phyloP scores from a whole-genome alignment of 352 stramenopile genomes.

The Phytopythium cucurbitacearum region DNA sequence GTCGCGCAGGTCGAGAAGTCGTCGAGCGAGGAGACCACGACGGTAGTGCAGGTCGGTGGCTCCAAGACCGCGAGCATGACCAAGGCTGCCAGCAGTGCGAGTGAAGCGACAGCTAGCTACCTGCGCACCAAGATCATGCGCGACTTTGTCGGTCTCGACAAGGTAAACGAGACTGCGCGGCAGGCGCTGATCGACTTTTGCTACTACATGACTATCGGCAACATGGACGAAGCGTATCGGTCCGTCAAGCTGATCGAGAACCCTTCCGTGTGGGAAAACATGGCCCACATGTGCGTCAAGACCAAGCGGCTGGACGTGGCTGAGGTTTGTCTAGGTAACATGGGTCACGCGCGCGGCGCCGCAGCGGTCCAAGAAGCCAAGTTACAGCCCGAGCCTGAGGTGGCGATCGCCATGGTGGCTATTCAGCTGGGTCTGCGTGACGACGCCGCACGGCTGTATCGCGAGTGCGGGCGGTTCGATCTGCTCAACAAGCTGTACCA shows the following conservation, averaged over 20 bases:
- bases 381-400: slow-evolving; percentile 68
- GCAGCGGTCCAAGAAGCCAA: slow-evolving; percentile 82
- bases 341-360: slow-evolving; percentile 89
- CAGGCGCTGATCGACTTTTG: slow-evolving; percentile 93
- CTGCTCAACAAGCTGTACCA: slow-evolving; percentile 92
- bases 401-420: slow-evolving; percentile 88
- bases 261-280: slow-evolving; percentile 93
- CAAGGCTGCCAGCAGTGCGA: slow-evolving; percentile 6
- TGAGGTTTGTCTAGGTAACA: slow-evolving; percentile 93
- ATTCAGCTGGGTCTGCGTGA: slow-evolving; percentile 91
- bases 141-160: slow-evolving; percentile 91
- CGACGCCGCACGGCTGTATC: slow-evolving; percentile 89
- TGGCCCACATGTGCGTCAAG: slow-evolving; percentile 96
- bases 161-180: slow-evolving; percentile 82
- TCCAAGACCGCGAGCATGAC: slow-evolving; percentile 20
- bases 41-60: slow-evolving; percentile 27
- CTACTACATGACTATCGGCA: slow-evolving; percentile 93
- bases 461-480: slow-evolving; percentile 89
- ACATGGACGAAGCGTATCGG: slow-evolving; percentile 95
- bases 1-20: slow-evolving; percentile 46
- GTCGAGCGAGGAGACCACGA: slow-evolving; percentile 30
- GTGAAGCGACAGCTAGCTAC: slow-evolving; percentile 43
- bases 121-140: slow-evolving; percentile 87
- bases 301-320: slow-evolving; percentile 93
- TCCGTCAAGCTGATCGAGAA: slow-evolving; percentile 93